Percentiles rank a stretch among this genome's conserved stretches.
These are phyloP conservation scores for Salix exigua DNA, from an alignment of 345 rosid species.

Conservation along the genomic window DNA sequence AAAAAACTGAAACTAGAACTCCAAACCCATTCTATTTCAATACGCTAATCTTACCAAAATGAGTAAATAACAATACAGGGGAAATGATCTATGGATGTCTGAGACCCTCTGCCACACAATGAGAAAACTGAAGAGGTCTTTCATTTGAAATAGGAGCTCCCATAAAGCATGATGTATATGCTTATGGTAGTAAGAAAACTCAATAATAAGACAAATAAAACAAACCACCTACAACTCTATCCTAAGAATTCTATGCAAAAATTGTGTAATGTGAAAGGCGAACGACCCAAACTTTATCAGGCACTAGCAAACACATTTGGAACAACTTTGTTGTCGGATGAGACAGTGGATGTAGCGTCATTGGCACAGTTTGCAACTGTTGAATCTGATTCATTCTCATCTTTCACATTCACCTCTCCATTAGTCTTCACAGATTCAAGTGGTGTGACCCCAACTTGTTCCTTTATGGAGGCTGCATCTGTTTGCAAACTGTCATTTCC, in stretches of 20 bases:
- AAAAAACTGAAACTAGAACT: no score
- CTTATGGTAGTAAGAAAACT: not conserved
- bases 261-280: not conserved
- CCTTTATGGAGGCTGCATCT: not conserved
- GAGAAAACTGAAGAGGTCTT: not conserved
- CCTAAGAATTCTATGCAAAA: conserved; percentile 11
- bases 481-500: conserved; percentile 20
- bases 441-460: not conserved
- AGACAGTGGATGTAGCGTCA: conserved; percentile 4
- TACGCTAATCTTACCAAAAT: no score
- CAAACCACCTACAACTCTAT: conserved; percentile 1
- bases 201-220: conserved; percentile 1
- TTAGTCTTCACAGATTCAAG: conserved; percentile 14
- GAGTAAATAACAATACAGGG: no score
- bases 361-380: conserved; percentile 13
- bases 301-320: conserved; percentile 38
- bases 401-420: conserved; percentile 25
- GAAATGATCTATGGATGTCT: no score
- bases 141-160: not conserved
- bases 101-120: not conserved
- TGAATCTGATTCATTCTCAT: conserved; percentile 20
- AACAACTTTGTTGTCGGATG: conserved; percentile 14
- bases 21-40: no score
- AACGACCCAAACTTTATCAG: conserved; percentile 29
- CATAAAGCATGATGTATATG: not conserved